phyloP scores from a whole-genome alignment of 805 yeast genomes.

The Wickerhamiella allomyrinae region DNA sequence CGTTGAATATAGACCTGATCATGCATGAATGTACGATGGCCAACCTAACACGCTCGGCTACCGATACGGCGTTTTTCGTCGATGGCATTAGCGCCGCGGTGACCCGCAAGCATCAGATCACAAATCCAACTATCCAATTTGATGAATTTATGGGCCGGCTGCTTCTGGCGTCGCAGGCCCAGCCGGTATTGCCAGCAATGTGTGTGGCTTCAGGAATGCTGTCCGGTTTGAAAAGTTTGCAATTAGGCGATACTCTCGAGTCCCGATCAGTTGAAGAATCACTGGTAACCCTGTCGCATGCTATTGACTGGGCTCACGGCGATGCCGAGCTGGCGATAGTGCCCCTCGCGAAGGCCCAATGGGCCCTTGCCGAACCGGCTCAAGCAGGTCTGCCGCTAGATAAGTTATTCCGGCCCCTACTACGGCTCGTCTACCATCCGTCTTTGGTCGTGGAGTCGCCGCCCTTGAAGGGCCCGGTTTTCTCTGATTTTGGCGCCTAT shows the following conservation, averaged over 20 bases:
- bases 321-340: slow-evolving; percentile 1
- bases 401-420: background rate
- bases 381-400: slow-evolving; percentile 11
- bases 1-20: slow-evolving; percentile 12
- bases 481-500: slow-evolving; percentile 9
- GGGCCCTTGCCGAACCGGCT: slow-evolving; percentile 2
- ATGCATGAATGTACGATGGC: slow-evolving; percentile 10
- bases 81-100: slow-evolving; percentile 14
- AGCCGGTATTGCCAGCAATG: slow-evolving; percentile 11
- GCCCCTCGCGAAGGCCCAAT: slow-evolving; percentile 4
- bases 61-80: slow-evolving; percentile 3
- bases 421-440: background rate
- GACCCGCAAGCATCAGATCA: slow-evolving; percentile 10
- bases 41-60: background rate
- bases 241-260: background rate
- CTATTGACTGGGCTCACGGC: slow-evolving; percentile 1
- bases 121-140: slow-evolving; percentile 13
- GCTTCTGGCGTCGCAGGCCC: slow-evolving; percentile 1
- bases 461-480: background rate
- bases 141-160: slow-evolving; percentile 7
- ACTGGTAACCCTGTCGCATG: background rate
- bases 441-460: background rate
- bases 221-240: background rate
- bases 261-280: background rate
- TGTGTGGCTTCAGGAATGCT: slow-evolving; percentile 7